phyloP scores from a whole-genome alignment of 2,329 filamentous ascomycete species.

The Pseudocercospora fijiensis region DNA sequence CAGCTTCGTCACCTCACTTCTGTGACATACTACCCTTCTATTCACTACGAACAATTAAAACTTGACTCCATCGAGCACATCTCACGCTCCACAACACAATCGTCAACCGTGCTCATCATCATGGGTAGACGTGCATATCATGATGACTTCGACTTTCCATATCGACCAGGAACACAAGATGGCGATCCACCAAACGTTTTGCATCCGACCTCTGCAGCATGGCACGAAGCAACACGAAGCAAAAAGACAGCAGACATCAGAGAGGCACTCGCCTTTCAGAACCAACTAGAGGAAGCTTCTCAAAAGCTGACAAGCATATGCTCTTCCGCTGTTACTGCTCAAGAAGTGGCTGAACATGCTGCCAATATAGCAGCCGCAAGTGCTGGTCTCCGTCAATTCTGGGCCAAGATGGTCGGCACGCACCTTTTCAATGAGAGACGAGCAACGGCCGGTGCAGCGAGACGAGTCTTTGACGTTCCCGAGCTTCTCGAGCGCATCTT shows the following conservation, averaged over 20 bases:
- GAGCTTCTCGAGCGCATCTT: constrained; percentile 9
- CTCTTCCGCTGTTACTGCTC: not conserved
- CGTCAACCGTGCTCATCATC: not conserved
- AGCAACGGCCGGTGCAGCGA: not conserved
- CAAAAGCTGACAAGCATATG: not conserved
- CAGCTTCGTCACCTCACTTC: not conserved
- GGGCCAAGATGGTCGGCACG: not conserved
- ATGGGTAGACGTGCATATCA: not conserved
- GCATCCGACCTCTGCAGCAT: not conserved
- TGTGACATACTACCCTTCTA: not conserved
- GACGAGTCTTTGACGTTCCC: constrained; percentile 4
- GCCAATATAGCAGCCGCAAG: not conserved
- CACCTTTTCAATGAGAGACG: constrained; percentile 4
- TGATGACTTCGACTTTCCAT: not conserved
- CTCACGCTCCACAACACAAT: not conserved
- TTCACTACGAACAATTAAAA: not conserved
- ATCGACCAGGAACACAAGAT: not conserved
- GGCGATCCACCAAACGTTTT: not conserved
- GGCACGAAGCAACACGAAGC: not conserved
- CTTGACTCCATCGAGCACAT: not conserved
- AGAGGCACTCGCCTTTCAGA: not conserved
- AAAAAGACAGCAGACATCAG: not conserved
- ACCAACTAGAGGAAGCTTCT: not conserved
- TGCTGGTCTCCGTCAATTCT: not conserved
- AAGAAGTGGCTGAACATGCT: not conserved